A percentile compares a stretch with the other conserved stretches of the same genome.
These are phyloP conservation scores for Trichoderma endophyticum DNA, from an alignment of 2,329 filamentous ascomycete species.

Conservation along the genomic window DNA sequence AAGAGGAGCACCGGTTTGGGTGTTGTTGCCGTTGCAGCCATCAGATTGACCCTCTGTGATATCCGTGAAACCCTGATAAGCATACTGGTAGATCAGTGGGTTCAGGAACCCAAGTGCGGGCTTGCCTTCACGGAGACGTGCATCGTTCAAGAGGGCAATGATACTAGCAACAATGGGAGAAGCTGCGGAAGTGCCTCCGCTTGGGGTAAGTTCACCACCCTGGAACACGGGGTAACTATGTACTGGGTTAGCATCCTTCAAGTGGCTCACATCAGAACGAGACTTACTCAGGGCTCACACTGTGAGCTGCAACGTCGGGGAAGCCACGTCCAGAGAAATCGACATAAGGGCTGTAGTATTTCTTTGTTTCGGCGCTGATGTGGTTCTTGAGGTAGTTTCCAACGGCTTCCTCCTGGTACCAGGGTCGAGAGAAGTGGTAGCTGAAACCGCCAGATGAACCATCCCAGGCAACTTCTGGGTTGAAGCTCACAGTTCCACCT, in stretches of 20 bases:
- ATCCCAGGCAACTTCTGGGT: constrained; percentile 39
- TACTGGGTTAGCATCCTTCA: neutral
- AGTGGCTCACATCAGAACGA: constrained; percentile 19
- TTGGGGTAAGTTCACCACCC: constrained; percentile 27
- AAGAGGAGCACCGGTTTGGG: constrained; percentile 5
- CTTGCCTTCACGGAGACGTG: constrained; percentile 41
- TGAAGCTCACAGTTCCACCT: constrained; percentile 44
- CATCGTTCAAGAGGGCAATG: constrained; percentile 48
- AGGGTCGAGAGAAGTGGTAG: constrained; percentile 45
- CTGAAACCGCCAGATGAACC: constrained; percentile 53
- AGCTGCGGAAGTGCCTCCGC: constrained; percentile 45
- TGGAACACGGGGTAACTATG: constrained; percentile 21
- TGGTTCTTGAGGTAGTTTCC: constrained; percentile 37
- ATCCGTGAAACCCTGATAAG: constrained; percentile 22
- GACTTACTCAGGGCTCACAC: constrained; percentile 55
- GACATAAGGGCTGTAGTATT: constrained; percentile 37
- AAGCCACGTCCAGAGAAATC: constrained; percentile 41
- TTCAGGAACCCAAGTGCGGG: constrained; percentile 49
- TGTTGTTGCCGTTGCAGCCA: constrained; percentile 36
- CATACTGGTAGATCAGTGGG: constrained; percentile 39
- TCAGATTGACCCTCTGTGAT: constrained; percentile 35
- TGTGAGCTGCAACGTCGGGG: constrained; percentile 43
- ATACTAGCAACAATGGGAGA: constrained; percentile 49
- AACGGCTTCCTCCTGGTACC: constrained; percentile 44
- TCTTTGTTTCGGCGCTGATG: constrained; percentile 42